Base-by-base conservation (phyloP, 2,329 filamentous ascomycete species). In the Neocucurbitaria cava region DNA sequence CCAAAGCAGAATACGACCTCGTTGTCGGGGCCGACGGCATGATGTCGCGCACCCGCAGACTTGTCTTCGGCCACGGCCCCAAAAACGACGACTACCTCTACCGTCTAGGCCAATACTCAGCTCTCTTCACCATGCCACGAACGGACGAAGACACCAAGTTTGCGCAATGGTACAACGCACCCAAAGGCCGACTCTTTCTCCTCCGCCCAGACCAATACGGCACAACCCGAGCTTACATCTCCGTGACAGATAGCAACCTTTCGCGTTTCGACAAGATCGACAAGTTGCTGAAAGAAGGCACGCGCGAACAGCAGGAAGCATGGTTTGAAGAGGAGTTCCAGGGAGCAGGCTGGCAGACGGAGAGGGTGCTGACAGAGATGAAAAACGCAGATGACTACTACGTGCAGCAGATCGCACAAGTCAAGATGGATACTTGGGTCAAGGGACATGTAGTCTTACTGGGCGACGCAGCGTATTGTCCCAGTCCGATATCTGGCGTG, bases 301-400 rank as follows among this genome's bases (percentile, higher is more conserved):
- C 52, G 4, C 40, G 64, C 21, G 50, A 55, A 26, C 59, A 71
- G 31, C 65, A 71, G 41, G 63, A 69, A 58, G 52, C 43, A 11
- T 64, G 66, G 62, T 53, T 68, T 15, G 62, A 54, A 28, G 59
- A 56, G 3, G 57, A 66, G 5, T 79, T 76, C 33, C 52, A 63
- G 1, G 73, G 68, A n/a, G 73, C 71, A 0, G 78, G 78, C 1
- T 80, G 76, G 71, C 57, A 77, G 51, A 61, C 62, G 0, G 66
- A 75, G 2, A 68, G 75, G 0, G 64, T 78, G 2, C 43, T 81
- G 0, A 56, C 70, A 7, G 77, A 64, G 1, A 78, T 82, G 76
- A 62, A 72, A 24, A 65, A 62, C 1, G 64, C 74, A 0, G 61
- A 77, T 0, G 76, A 82, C 49, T 82, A 80, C 58, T 82, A 82